Evolutionary conservation across 2,329 filamentous ascomycete species (phyloP), one percentile per base, ranked within the genome.

Genomic region (Colletotrichum horii): DNA sequence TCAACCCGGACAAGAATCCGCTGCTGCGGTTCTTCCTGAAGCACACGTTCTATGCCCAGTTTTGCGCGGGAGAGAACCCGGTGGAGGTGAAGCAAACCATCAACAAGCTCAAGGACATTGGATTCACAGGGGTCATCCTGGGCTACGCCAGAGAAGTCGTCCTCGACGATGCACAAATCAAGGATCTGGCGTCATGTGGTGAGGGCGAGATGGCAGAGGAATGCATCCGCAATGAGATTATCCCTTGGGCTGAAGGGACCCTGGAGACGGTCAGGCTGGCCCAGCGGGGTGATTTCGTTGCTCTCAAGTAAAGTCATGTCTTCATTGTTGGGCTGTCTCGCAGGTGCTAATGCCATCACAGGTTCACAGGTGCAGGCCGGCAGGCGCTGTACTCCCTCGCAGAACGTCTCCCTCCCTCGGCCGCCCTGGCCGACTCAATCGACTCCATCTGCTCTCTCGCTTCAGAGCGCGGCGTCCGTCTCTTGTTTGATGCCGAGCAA

Each of bases 401-500:
- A 56, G 88, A 91, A 73, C 89, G 92, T 65, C 86, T 91, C 4
- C 87, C 89, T 3, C 93, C 95, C 1, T 91, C 91, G 1, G 87
- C 89, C 6, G 89, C 90, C 9, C 92, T 98, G 80, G 88, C 90
- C 68, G 85, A 89, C 16, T 93, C 94, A 16, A 94, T 98, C 77
- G 91, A 94, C 78, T 88, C 91, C 65, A 93, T 97, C 78, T 97
- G 95, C 84, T 87, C 92, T 62, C 90, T 94, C 19, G 95, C 95
- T 0, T 89, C 91, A 3, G 86, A 90, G 48, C 92, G 93, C 67
- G 91, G 93, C 28, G 91, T 98, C 4, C 90, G 91, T 4, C 89
- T 98, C 2, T 90, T 98, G 3, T 95, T 98, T 77, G 95, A 97
- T 77, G 96, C 95, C 2, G 96, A 98, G 84, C 95, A 98, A 83